Conservation (phyloP, 208 protist genomes). For the Acanthamoeba quina region DNA sequence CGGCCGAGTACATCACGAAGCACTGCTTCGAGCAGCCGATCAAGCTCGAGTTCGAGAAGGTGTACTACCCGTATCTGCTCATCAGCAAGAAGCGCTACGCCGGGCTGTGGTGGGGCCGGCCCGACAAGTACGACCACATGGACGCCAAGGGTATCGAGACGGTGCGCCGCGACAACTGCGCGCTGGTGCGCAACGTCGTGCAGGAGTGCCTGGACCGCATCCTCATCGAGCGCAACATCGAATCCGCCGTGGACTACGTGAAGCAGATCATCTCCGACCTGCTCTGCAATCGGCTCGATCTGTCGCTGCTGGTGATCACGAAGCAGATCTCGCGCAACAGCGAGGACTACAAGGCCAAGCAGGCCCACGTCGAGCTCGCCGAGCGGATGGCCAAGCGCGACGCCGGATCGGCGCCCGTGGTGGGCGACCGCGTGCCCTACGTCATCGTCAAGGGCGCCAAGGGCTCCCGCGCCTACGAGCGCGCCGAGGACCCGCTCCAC, state of each 20-base stretch:
- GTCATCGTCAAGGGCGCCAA: constrained; percentile 94
- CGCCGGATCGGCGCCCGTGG: constrained; percentile 89
- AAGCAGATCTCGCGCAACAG: constrained; percentile 96
- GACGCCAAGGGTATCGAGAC: constrained; percentile 98
- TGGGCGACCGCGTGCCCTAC: constrained; percentile 97
- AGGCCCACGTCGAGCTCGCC: constrained; percentile 96
- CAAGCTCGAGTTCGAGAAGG: constrained; percentile 99
- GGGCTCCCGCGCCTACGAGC: constrained; percentile 97
- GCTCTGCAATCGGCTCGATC: constrained; percentile 96
- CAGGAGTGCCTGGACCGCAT: constrained; percentile 91
- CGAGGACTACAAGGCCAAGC: constrained; percentile 96
- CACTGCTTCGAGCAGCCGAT: constrained; percentile 95
- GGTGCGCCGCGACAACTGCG: constrained; percentile 99
- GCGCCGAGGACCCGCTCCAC: constrained; percentile 99
- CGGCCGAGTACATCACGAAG: constrained; percentile 94
- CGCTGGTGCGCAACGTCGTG: constrained; percentile 94
- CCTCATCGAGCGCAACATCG: constrained; percentile 90
- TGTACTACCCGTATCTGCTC: constrained; percentile 99
- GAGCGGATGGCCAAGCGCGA: constrained; percentile 95
- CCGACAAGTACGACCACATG: constrained; percentile 96
- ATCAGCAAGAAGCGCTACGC: constrained; percentile 99
- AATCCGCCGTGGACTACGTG: constrained; percentile 87
- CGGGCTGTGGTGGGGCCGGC: constrained; percentile 97
- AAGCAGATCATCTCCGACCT: constrained; percentile 95
- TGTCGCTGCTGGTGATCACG: constrained; percentile 96